A percentile compares a stretch with the other conserved stretches of the same genome.
Evolutionary conservation across 73 alveolate genomes (phyloP).

Genomic region (Diophrys appendiculata): DNA sequence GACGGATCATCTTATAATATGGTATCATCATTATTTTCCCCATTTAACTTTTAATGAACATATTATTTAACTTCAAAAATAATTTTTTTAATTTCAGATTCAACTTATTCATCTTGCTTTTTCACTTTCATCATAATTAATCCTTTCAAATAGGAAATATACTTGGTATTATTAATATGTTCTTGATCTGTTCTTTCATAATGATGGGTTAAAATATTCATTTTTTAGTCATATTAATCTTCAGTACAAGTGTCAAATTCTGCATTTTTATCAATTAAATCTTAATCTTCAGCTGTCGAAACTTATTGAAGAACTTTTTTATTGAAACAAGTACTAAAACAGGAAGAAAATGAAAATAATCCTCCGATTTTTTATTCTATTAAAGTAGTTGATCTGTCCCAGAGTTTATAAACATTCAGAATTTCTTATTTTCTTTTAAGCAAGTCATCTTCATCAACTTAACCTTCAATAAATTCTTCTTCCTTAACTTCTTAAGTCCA

Average conservation of each 20-base stretch:
- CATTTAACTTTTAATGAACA: too few species aligned
- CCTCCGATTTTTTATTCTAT: too few species aligned
- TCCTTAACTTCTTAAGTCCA: not conserved
- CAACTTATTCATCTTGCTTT: not conserved
- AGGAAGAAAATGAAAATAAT: too few species aligned
- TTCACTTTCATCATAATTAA: not conserved
- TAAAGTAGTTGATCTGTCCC: too few species aligned
- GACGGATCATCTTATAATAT: too few species aligned
- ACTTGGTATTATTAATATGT: slow-evolving; percentile 1
- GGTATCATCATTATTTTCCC: too few species aligned
- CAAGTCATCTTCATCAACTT: too few species aligned
- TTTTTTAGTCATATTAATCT: not conserved
- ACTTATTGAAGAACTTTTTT: not conserved
- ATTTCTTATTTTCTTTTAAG: not conserved
- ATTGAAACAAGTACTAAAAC: not conserved
- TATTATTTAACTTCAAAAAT: not conserved
- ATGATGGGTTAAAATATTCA: not conserved
- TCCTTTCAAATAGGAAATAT: slow-evolving; percentile 5
- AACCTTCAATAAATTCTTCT: not conserved
- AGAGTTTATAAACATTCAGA: too few species aligned
- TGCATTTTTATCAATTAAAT: not conserved
- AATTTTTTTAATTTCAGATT: not conserved
- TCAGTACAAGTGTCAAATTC: not conserved
- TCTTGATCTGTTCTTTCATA: slow-evolving; percentile 21
- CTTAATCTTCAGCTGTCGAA: slow-evolving; percentile 1